Evolutionary conservation across 2,329 filamentous ascomycete species (phyloP), one percentile per base, ranked within the genome.

Genomic region (Hymenoscyphus repandus): DNA sequence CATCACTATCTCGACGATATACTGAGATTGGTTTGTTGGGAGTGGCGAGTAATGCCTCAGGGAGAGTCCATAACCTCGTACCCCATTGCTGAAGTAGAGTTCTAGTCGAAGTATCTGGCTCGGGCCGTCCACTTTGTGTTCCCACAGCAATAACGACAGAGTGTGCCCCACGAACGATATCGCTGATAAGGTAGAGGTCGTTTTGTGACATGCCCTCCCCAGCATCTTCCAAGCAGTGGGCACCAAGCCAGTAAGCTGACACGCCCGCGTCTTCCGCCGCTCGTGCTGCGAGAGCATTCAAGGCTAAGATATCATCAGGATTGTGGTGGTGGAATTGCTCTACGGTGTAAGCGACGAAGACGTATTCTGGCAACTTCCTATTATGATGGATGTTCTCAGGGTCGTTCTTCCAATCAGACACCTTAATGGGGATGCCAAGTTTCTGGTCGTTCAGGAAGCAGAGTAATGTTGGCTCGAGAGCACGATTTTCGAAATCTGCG

Each of bases 141-240:
- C 52, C 52, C 1, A 57, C 47, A 22, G 38, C 27, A 27, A 57
- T 54, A n/a, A 22, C 46, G 27, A 57, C 18, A 2, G 49, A 49
- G 13, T 54, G 43, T 2, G 53, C 52, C 7, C 47, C 53, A 40
- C 59, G 48, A 7, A 58, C 42, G 2, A 61, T 41, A 45, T 61
- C 59, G 36, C 50, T 51, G 40, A 61, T 55, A 15, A 51, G 54
- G 45, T 57, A 56, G 18, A 55, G 22, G 7, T 27, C 51, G 39
- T 53, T 51, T 6, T 49, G 45, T 36, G 37, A 51, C 20, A 45
- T 34, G 22, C 22, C 22, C 31, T 55, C 50, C 3, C 32, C 32
- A 18, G 44, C 6, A 13, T 38, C 40, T 4, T 20, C 38, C 50
- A 52, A 42, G 20, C 51, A 53, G 11, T 31, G 32, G 15, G 27